These are phyloP conservation scores for Colletotrichum noveboracense DNA, from an alignment of 2,329 filamentous ascomycete species.

Conservation along the genomic window DNA sequence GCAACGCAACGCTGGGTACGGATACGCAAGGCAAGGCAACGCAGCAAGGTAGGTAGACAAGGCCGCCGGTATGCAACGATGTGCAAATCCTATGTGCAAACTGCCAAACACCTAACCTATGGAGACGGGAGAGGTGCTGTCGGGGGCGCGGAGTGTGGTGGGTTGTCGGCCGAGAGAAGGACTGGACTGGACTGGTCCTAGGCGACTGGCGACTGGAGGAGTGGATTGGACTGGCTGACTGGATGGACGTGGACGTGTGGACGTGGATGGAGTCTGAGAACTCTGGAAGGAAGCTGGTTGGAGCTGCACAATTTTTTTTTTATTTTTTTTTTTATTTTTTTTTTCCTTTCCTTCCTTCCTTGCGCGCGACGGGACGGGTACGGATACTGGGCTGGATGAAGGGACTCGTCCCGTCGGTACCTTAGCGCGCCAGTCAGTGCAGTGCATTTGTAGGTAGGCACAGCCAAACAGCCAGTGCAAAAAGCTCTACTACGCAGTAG, in stretches of 20 bases:
- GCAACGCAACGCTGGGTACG: not conserved
- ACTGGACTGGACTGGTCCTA: not conserved
- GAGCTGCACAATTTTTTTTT: not conserved
- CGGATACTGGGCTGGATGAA: constrained; percentile 5
- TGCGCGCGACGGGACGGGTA: not conserved
- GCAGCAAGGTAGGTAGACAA: not conserved
- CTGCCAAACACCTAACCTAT: not conserved
- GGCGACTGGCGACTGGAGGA: not conserved
- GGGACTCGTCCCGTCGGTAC: not conserved
- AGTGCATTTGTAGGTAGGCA: not conserved
- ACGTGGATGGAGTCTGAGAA: not conserved
- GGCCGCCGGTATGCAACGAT: not conserved
- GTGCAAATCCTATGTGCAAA: constrained; percentile 1
- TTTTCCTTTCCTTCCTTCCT: not conserved
- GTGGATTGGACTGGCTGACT: not conserved
- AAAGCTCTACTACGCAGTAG: not conserved
- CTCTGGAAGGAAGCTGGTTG: not conserved
- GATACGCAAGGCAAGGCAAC: not conserved
- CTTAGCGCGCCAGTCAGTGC: not conserved
- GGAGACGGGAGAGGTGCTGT: not conserved
- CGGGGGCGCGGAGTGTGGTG: not conserved
- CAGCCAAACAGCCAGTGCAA: not conserved
- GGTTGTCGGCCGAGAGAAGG: constrained; percentile 16
- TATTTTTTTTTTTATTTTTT: not conserved
- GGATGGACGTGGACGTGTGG: not conserved